Evolutionary conservation across 202 grass and related monocot genomes (phyloP), one percentile per base, ranked within the genome.

Genomic region (Zoysia matrella): DNA sequence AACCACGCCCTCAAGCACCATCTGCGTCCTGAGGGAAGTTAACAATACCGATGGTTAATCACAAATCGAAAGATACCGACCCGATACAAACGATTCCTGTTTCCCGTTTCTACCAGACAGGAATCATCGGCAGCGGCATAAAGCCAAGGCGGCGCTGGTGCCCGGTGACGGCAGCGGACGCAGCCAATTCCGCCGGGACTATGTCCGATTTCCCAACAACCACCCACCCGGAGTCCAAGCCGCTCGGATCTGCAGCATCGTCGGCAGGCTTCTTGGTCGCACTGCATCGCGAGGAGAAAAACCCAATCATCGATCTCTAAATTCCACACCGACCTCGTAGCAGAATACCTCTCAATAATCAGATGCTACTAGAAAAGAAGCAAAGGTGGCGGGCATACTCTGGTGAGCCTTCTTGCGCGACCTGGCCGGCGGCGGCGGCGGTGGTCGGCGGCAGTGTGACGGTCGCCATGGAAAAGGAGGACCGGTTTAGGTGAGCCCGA

Each of bases 1-100:
- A 61, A 88, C 70, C 8, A 90, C 52, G n/a, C 85, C 80, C 61
- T 82, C 88, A 61, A 88, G 56, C 68, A 80, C 65, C 92, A 90
- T 83, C 72, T 86, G 83, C 53, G 78, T 77, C 85, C 95, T 95
- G 42, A 60, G 63, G 60, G 22, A 47, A 73, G 51, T 63, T 63
- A 9, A 63, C 15, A 83, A 14, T 0, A 11, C 36, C 13, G 8
- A 62, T 14, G 42, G 39, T 52, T 69, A 85, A 56, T 45, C 22
- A 72, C 15, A 47, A 53, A 40, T 46, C 54, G 7, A 7, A 7
- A 51, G 62, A 69, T 46, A 48, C 11, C 40, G 48, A 14, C 14
- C 36, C 48, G 56, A 7, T 6, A 66, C 7, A 67, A 15, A 47
- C 14, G 11, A n/a, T 48, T 14, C 2, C 2, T 49, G 30, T 45